phyloP scores from a whole-genome alignment of 768 basidiomycete species.

The Symmetrospora coprosmae region DNA sequence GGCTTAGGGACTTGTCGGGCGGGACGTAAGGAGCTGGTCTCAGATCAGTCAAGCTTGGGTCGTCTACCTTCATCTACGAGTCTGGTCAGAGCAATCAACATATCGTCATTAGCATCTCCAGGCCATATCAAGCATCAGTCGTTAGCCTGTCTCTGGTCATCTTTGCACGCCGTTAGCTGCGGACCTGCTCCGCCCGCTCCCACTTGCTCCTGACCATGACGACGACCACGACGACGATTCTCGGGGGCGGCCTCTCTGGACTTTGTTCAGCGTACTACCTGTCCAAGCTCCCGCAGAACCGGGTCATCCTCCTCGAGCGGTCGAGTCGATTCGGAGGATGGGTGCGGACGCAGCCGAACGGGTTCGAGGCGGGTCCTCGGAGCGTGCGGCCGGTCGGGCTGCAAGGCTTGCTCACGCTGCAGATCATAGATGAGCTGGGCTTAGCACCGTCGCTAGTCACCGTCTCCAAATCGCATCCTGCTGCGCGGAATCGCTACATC shows the following conservation, averaged over 20 bases:
- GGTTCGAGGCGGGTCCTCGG: constrained; percentile 70
- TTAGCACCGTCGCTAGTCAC: constrained; percentile 51
- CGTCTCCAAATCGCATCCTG: constrained; percentile 52
- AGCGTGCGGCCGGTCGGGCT: constrained; percentile 59
- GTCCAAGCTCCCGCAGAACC: constrained; percentile 44
- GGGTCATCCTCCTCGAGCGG: constrained; percentile 58
- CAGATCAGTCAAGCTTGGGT: no score
- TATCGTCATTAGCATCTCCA: no score
- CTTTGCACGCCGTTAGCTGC: no score
- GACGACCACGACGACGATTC: constrained; percentile 44
- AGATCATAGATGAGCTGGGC: constrained; percentile 62
- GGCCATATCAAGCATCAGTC: no score
- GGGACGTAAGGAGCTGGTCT: no score
- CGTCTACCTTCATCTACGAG: no score
- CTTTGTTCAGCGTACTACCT: constrained; percentile 69
- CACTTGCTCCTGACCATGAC: no score
- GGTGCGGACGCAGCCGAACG: constrained; percentile 45
- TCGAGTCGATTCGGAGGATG: constrained; percentile 64
- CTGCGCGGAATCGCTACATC: constrained; percentile 65
- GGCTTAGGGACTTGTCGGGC: no score
- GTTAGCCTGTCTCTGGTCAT: no score
- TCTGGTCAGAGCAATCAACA: no score
- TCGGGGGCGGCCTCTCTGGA: constrained; percentile 71
- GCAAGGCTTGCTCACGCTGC: constrained; percentile 52
- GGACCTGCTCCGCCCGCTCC: no score